These are phyloP conservation scores for Dothideomycetes sp. DNA, from an alignment of 2,329 filamentous ascomycete species.

Conservation along the genomic window DNA sequence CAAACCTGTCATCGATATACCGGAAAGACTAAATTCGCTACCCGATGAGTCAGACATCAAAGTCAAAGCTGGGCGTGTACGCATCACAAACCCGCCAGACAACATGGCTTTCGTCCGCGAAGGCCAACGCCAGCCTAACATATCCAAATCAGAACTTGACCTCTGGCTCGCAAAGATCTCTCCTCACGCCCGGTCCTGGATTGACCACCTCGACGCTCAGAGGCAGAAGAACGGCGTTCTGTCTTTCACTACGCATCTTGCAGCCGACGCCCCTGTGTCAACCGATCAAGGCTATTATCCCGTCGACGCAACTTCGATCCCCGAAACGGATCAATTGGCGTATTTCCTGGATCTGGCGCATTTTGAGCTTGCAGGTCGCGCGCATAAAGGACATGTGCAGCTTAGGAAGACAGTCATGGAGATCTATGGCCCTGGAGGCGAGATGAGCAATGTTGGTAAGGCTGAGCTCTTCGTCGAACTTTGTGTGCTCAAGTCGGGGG, in stretches of 20 bases:
- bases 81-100: background rate
- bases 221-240: constrained; percentile 1
- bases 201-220: background rate
- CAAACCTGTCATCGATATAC: background rate
- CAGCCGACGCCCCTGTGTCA: background rate
- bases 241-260: background rate
- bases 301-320: too few relatives aligned
- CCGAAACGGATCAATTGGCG: constrained; percentile 1
- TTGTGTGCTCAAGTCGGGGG: background rate
- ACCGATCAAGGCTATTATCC: too few relatives aligned
- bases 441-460: background rate
- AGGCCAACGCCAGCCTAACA: constrained; percentile 1
- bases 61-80: constrained; percentile 1
- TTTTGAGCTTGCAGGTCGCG: background rate
- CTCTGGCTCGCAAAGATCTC: constrained; percentile 1
- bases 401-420: constrained; percentile 1
- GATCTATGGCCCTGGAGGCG: constrained; percentile 1
- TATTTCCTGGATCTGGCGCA: constrained; percentile 4
- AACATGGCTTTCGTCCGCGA: constrained; percentile 1
- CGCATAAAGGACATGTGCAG: background rate
- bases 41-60: too few relatives aligned
- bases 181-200: background rate
- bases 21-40: background rate
- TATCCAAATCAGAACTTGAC: background rate
- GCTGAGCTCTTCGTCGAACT: background rate